Evolutionary conservation across 1,284 basidiomycete genomes (phyloP).

Genomic region (Boletellus sp.): DNA sequence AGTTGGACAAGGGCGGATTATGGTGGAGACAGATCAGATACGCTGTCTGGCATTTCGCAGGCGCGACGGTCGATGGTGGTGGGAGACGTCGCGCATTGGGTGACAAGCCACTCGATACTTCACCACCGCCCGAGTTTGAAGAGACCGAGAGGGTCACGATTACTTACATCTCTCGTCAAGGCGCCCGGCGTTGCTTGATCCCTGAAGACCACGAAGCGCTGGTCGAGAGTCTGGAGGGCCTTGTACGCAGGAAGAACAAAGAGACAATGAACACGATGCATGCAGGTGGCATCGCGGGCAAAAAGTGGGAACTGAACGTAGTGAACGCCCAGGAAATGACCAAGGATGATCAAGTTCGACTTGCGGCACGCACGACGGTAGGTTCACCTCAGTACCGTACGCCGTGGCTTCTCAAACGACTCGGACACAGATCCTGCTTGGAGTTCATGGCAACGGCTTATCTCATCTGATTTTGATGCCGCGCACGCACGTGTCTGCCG

Average conservation of each 20-base stretch:
- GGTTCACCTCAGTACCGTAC: conserved; percentile 17
- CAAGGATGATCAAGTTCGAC: conserved; percentile 68
- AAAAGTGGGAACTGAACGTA: conserved; percentile 60
- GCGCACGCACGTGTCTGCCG: conserved; percentile 58
- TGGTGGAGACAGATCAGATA: conserved; percentile 73
- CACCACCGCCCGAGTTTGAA: conserved; percentile 19
- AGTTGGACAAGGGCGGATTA: conserved; percentile 35
- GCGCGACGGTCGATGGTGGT: conserved; percentile 32
- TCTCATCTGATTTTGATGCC: conserved; percentile 79
- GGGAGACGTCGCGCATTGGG: not conserved
- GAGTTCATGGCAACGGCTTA: conserved; percentile 79
- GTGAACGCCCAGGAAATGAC: conserved; percentile 63
- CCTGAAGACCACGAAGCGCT: conserved; percentile 57
- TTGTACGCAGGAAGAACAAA: conserved; percentile 45
- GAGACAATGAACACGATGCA: conserved; percentile 3
- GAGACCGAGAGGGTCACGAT: conserved; percentile 52
- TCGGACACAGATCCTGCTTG: conserved; percentile 59
- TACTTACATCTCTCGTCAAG: conserved; percentile 75
- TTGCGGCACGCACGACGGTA: conserved; percentile 65
- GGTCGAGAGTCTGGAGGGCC: conserved; percentile 52
- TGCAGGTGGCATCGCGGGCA: conserved; percentile 15
- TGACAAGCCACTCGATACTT: conserved; percentile 6
- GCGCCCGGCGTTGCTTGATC: conserved; percentile 52
- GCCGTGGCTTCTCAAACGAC: not conserved
- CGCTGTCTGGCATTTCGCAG: conserved; percentile 61